Evolutionary conservation across 1,284 basidiomycete species (phyloP).

Genomic region (Melampsora larici-populina): DNA sequence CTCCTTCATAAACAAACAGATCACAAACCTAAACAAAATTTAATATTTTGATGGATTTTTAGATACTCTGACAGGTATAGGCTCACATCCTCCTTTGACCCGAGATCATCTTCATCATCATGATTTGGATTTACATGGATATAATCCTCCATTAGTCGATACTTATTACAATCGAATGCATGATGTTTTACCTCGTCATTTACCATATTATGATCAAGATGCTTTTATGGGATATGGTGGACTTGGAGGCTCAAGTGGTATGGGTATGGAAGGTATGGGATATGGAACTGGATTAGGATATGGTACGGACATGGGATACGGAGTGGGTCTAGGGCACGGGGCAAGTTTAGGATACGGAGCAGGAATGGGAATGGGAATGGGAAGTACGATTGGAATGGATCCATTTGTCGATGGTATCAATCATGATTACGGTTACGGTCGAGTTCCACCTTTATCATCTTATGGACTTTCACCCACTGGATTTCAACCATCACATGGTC

Average conservation of each 20-base stretch:
- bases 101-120: neutral
- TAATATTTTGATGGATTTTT: neutral
- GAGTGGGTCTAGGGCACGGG: neutral
- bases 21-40: neutral
- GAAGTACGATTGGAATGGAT: conserved; percentile 6
- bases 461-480: conserved; percentile 16
- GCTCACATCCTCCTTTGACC: neutral
- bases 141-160: conserved; percentile 16
- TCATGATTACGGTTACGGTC: conserved; percentile 37
- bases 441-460: conserved; percentile 3
- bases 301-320: too few relatives aligned
- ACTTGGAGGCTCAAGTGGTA: neutral
- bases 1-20: neutral
- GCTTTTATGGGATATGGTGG: neutral
- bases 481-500: conserved; percentile 13
- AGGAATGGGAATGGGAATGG: neutral
- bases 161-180: conserved; percentile 23
- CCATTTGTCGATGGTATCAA: conserved; percentile 41
- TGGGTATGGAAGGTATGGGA: neutral
- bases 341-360: neutral
- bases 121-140: conserved; percentile 2
- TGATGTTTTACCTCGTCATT: conserved; percentile 17
- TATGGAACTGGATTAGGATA: too few relatives aligned
- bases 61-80: neutral
- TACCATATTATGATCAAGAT: conserved; percentile 20